Base-by-base conservation (phyloP, 148 eudicot species). In the Mesembryanthemum crystallinum region DNA sequence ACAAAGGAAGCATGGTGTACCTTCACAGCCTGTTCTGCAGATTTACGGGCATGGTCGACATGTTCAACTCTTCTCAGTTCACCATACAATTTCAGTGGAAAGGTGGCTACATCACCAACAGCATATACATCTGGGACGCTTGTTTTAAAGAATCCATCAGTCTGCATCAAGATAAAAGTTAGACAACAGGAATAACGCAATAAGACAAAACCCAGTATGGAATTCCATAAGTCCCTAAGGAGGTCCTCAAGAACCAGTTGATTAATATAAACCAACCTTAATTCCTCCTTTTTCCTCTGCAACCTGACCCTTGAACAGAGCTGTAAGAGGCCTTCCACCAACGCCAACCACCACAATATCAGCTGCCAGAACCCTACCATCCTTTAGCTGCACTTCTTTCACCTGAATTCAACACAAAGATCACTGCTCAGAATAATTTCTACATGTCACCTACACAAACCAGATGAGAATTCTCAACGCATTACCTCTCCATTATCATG, bases 1-100 rank as follows among this genome's bases (percentile, higher is more conserved):
- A 35, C 39, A 51, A 27, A 13, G 68, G 21, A 12, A 0, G 42
- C 49, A 29, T 42, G 10, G n/a, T 8, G 45, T 87, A 92, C 98
- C 97, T 92, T 92, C 30, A 92, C 99, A 76, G 98, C 98, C 81
- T 96, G 99, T 82, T 91, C 98, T 71, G 99, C 98, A 79, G 99
- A 92, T 86, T 96, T 95, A 76, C 99, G 98, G 75, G 99, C 72
- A 65, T 92, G 98, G 73, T 95, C 99, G 74, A 95, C 98, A 76
- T 95, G 99, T 82, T 95, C 99, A 73, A 95, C 98, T 80, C 99
- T 89, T 84, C 99, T 83, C 20, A 84, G 47, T 42, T 95, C 99
- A 78, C 86, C 88, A 74, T 87, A 95, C 60, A 95, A 29, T 84
- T 96, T 96, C 94, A 96, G 33, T 5, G 99, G 99, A 82, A 96